Evolutionary conservation across 306 rosid genomes (phyloP).

Genomic region (Crataegus laevigata): DNA sequence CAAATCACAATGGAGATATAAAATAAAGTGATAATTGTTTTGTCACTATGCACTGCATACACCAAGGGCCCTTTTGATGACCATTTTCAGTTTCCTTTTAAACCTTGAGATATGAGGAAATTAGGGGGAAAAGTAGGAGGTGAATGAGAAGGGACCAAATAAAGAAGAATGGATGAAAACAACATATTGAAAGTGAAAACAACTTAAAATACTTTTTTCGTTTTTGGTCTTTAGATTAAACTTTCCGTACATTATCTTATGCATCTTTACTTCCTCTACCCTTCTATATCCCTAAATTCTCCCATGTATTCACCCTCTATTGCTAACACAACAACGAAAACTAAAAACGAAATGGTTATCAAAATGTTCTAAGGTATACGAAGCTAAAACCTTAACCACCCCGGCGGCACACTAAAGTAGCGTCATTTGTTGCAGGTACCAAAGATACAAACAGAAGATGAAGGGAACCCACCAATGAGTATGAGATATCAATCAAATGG

Average conservation of each 20-base stretch:
- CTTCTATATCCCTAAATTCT: not conserved
- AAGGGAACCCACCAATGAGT: not conserved
- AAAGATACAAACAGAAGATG: not conserved
- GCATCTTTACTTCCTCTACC: not conserved
- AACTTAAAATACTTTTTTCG: not conserved
- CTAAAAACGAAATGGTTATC: not conserved
- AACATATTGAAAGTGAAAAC: not conserved
- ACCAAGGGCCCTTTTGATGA: not conserved
- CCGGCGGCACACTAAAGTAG: not conserved
- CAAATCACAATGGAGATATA: not conserved
- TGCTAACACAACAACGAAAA: not conserved
- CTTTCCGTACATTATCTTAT: not conserved
- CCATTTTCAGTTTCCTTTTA: not conserved
- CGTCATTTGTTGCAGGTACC: not conserved
- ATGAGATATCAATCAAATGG: not conserved
- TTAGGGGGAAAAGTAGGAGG: too few species aligned
- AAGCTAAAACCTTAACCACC: not conserved
- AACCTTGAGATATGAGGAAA: too few species aligned
- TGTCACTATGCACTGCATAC: not conserved
- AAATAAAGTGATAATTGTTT: not conserved
- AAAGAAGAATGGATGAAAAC: too few species aligned
- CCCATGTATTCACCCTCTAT: not conserved
- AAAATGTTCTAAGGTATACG: not conserved
- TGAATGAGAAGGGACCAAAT: too few species aligned
- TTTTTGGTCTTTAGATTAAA: not conserved